A percentile compares a stretch with the other conserved stretches of the same genome.
These are phyloP conservation scores for Coccinonectria pachysandricola DNA, from an alignment of 2,329 filamentous ascomycete genomes.

Conservation along the genomic window DNA sequence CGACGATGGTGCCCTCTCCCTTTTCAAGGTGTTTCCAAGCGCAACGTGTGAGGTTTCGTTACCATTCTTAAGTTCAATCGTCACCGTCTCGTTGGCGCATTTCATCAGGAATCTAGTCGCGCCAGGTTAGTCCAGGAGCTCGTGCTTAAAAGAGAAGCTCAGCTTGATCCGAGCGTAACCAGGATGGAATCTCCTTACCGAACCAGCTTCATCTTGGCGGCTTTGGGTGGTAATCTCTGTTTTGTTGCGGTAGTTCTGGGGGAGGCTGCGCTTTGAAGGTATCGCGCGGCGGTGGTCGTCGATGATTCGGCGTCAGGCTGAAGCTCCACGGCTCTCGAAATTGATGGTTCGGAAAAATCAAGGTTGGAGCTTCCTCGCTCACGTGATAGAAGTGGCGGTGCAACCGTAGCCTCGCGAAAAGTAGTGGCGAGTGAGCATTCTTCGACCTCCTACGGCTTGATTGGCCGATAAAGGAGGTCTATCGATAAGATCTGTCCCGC, in stretches of 20 bases:
- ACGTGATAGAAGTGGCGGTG: slow-evolving; percentile 11
- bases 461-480: too few relatives aligned
- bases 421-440: too few relatives aligned
- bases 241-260: slow-evolving; percentile 2
- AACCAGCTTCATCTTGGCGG: slow-evolving; percentile 83
- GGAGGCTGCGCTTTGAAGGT: slow-evolving; percentile 3
- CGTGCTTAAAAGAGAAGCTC: slow-evolving; percentile 11
- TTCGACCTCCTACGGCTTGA: too few relatives aligned
- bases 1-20: too few relatives aligned
- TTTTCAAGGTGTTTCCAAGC: too few relatives aligned
- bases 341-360: slow-evolving; percentile 25
- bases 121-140: slow-evolving; percentile 16
- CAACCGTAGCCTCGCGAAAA: too few relatives aligned
- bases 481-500: slow-evolving; percentile 13
- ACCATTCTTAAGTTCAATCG: slow-evolving; percentile 98
- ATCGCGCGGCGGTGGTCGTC: slow-evolving; percentile 11
- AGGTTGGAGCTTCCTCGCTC: slow-evolving; percentile 12
- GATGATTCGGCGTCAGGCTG: slow-evolving; percentile 18
- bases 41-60: too few relatives aligned
- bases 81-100: slow-evolving; percentile 97
- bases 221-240: slow-evolving; percentile 3
- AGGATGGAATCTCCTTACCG: slow-evolving; percentile 50
- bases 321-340: slow-evolving; percentile 15
- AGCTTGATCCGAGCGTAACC: slow-evolving; percentile 10
- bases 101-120: slow-evolving; percentile 88